phyloP scores from a whole-genome alignment of 768 basidiomycete genomes.

The Pisolithus microcarpus region DNA sequence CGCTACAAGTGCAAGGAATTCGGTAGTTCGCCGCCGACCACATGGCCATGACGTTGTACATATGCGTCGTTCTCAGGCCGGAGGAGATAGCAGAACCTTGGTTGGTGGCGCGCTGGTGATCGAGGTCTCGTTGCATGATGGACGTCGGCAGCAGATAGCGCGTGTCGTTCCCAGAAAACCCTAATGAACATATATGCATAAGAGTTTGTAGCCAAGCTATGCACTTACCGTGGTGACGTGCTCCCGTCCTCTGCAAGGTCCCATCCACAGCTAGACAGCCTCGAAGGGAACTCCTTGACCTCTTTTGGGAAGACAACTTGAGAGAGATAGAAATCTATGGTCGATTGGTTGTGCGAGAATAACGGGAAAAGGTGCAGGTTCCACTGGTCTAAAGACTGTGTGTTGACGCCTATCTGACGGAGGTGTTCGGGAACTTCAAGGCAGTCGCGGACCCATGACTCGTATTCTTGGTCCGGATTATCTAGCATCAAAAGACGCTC shows the following conservation, averaged over 20 bases:
- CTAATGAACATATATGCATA: neutral
- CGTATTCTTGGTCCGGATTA: conserved; percentile 37
- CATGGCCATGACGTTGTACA: conserved; percentile 10
- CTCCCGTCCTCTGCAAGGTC: conserved; percentile 39
- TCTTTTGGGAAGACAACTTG: conserved; percentile 43
- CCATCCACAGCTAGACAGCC: conserved; percentile 46
- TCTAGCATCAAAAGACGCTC: conserved; percentile 33
- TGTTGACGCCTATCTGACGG: conserved; percentile 35
- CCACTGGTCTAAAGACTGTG: conserved; percentile 31
- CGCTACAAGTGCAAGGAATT: conserved; percentile 28
- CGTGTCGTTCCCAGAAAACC: conserved; percentile 50
- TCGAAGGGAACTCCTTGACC: conserved; percentile 41
- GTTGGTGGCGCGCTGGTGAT: conserved; percentile 36
- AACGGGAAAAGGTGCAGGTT: conserved; percentile 22
- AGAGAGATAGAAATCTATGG: conserved; percentile 42
- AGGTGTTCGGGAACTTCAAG: conserved; percentile 24
- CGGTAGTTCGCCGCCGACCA: conserved; percentile 6
- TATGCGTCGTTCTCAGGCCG: conserved; percentile 35
- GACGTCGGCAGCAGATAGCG: conserved; percentile 17
- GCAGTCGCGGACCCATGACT: conserved; percentile 28
- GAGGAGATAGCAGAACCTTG: conserved; percentile 27
- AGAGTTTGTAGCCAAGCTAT: too few species aligned
- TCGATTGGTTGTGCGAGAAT: conserved; percentile 31
- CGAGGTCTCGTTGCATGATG: conserved; percentile 24
- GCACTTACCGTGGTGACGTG: conserved; percentile 8